Evolutionary conservation across 192 early-diverging fungal species (phyloP).

Genomic region (Coemansia sp.): DNA sequence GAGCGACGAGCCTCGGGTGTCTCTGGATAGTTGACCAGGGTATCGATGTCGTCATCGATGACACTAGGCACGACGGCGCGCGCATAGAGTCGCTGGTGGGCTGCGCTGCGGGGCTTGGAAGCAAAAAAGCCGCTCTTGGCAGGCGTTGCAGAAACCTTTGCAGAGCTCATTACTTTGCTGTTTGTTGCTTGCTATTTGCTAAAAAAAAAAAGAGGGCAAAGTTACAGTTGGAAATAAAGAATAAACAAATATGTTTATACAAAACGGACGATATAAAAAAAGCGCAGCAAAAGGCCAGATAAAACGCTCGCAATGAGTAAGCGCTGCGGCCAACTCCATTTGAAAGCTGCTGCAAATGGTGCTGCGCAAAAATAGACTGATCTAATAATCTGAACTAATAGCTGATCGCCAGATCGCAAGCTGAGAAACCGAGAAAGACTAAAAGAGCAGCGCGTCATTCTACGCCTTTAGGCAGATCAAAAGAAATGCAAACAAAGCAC

Average conservation of each 20-base stretch:
- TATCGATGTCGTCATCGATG: slow-evolving; percentile 53
- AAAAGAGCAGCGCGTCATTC: too few relatives aligned
- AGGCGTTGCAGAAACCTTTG: slow-evolving; percentile 13
- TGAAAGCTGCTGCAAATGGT: not conserved
- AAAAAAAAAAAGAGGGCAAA: not conserved
- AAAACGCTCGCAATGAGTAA: not conserved
- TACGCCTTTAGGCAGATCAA: too few relatives aligned
- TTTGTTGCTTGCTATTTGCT: not conserved
- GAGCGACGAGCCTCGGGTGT: slow-evolving; percentile 41
- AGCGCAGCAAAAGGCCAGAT: not conserved
- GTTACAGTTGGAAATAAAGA: not conserved
- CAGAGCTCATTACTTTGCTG: slow-evolving; percentile 3
- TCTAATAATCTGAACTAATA: not conserved
- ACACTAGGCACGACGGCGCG: slow-evolving; percentile 27
- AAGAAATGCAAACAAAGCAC: not conserved
- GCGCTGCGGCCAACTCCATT: not conserved
- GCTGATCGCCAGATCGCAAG: not conserved
- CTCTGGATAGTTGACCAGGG: slow-evolving; percentile 51
- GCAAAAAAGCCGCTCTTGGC: slow-evolving; percentile 25
- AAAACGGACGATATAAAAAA: too few relatives aligned
- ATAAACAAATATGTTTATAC: too few relatives aligned
- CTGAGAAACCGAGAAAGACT: too few relatives aligned
- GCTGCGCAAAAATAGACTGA: slow-evolving; percentile 7
- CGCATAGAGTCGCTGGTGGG: slow-evolving; percentile 33
- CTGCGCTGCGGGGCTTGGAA: slow-evolving; percentile 21